A percentile compares a stretch with the other conserved stretches of the same genome.
Conservation (phyloP, 2,329 filamentous ascomycete genomes). For the Dactylellina sp. region DNA sequence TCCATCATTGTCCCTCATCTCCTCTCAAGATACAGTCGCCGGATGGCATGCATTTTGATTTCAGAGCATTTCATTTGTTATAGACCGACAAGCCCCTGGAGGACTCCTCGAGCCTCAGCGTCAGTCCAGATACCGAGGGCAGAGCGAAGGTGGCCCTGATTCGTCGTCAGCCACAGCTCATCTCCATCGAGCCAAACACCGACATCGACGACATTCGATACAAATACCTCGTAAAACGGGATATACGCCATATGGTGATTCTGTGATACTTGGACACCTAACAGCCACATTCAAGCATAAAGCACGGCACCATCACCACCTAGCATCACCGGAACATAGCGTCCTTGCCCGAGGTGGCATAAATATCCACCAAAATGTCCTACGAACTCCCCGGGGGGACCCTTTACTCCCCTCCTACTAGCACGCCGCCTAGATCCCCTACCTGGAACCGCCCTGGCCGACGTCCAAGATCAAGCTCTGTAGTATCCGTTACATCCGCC, state of each 20-base stretch:
- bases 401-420: conserved; percentile 58
- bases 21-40: conserved; percentile 17
- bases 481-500: conserved; percentile 37
- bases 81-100: not conserved
- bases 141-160: too few species aligned
- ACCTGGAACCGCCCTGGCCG: conserved; percentile 54
- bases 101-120: not conserved
- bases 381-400: conserved; percentile 51
- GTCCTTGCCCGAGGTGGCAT: too few species aligned
- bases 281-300: conserved; percentile 22
- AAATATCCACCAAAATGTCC: conserved; percentile 19
- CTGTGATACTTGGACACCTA: not conserved
- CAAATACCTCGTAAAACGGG: not conserved
- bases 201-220: not conserved
- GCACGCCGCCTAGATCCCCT: conserved; percentile 50
- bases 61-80: not conserved
- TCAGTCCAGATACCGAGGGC: too few species aligned
- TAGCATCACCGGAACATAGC: not conserved
- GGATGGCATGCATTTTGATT: conserved; percentile 5
- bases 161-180: conserved; percentile 2
- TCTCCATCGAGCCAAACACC: not conserved
- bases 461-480: conserved; percentile 29
- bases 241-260: not conserved
- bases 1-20: not conserved
- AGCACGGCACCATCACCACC: not conserved